These are phyloP conservation scores for Drosera capensis DNA, from an alignment of 148 eudicot genomes.

Conservation along the genomic window DNA sequence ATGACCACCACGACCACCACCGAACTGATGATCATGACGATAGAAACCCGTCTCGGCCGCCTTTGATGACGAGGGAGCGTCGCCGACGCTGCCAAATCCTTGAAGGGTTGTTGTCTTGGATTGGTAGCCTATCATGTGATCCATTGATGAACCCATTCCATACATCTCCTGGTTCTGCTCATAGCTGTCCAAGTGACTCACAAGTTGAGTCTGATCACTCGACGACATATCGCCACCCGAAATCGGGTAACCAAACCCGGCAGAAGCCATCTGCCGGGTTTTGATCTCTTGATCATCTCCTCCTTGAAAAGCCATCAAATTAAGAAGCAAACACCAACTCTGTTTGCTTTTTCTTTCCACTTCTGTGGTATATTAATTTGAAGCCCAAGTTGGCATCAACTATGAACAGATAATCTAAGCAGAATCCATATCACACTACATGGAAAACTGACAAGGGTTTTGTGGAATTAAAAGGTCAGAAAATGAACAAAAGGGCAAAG, in stretches of 20 bases:
- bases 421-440: too few relatives aligned
- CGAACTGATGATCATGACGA: constrained; percentile 5
- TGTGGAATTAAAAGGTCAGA: too few relatives aligned
- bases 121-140: constrained; percentile 54
- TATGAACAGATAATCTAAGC: too few relatives aligned
- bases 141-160: constrained; percentile 35
- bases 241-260: background rate
- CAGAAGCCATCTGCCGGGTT: constrained; percentile 21
- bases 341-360: too few relatives aligned
- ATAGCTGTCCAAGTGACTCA: constrained; percentile 15
- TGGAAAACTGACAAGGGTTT: too few relatives aligned
- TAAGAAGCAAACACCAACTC: too few relatives aligned
- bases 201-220: constrained; percentile 12
- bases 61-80: too few relatives aligned
- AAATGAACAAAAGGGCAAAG: too few relatives aligned
- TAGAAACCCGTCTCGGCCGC: constrained; percentile 7
- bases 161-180: constrained; percentile 44
- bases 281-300: too few relatives aligned
- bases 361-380: too few relatives aligned
- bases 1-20: background rate
- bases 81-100: background rate
- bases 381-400: too few relatives aligned
- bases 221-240: constrained; percentile 15
- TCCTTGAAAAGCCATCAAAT: too few relatives aligned
- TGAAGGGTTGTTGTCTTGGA: constrained; percentile 5